Evolutionary conservation across 208 protist species (phyloP).

Genomic region (Acanthamoeba sp.): DNA sequence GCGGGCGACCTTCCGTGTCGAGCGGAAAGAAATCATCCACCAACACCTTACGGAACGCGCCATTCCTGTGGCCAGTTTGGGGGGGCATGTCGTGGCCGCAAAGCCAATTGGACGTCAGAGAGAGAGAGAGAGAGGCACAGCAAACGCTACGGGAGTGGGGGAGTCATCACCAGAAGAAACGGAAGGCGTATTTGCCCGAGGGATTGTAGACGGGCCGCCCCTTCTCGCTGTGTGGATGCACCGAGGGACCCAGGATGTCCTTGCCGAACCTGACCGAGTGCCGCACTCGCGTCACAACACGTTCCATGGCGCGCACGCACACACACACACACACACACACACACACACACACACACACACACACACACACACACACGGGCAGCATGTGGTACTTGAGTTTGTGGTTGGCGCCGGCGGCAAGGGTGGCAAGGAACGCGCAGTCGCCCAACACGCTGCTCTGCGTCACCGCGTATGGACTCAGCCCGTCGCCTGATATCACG

Average conservation of each 20-base stretch:
- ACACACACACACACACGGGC: background rate
- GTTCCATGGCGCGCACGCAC: background rate
- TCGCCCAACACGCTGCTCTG: constrained; percentile 64
- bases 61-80: constrained; percentile 37
- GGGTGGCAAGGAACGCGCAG: constrained; percentile 57
- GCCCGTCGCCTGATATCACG: constrained; percentile 11
- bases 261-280: background rate
- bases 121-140: background rate
- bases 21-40: constrained; percentile 63
- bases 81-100: too few relatives aligned
- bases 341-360: too few relatives aligned
- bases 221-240: constrained; percentile 29
- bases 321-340: background rate
- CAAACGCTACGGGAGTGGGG: background rate
- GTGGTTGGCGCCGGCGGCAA: constrained; percentile 30
- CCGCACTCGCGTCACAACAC: background rate
- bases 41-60: constrained; percentile 32
- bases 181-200: constrained; percentile 67
- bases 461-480: constrained; percentile 63
- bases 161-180: constrained; percentile 60
- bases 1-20: background rate
- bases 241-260: constrained; percentile 7
- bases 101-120: background rate
- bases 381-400: background rate
- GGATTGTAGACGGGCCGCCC: constrained; percentile 56